Base-by-base conservation (phyloP, 768 basidiomycete genomes). In the Mrakia blollopis region DNA sequence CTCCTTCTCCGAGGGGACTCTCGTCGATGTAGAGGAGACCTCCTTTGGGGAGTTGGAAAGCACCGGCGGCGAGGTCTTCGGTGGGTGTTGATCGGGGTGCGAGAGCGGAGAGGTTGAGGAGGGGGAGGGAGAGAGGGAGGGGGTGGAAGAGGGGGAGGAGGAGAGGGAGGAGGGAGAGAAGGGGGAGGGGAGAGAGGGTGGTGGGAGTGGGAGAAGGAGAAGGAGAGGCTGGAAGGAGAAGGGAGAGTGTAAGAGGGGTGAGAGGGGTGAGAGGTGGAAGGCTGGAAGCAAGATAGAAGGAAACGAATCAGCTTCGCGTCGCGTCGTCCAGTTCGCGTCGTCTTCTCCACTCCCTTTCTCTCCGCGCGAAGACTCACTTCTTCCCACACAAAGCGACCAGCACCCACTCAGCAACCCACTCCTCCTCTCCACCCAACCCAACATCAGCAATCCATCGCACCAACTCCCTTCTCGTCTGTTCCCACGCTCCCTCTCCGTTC, bases 401-500 rank as follows among this genome's bases (percentile, higher is more conserved):
- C 0, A 82, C 61, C 80, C 80, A 82, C 67, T 82, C 80, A 3
- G 80, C 82, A 0, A 82, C 82, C 76, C 76, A 77, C 39, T 80
- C 75, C 23, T 68, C 30, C 73, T 83, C 82, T 0, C 80, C 81
- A 16, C 77, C 79, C 0, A 83, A n/a, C 3, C 75, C 75, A n/a
- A 67, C 60, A 3, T 63, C 61, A 0, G 80, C 79, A 10, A 83
- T 71, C 60, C 79, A 79, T 6, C 54, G 63, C 21, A 82, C 54
- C 1, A 82, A 65, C 70, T 79, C 79, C 2, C 32, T 6, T 23
- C 80, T 10, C 41, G 62, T 63, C 13, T 30, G 21, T 4, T 14
- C 4, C 57, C 61, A 57, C n/a, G 67, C 63, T 3, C 67, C 63
- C 1, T 3, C 30, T 5, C 16, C n/a, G 25, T 23, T 25, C 8